Base-by-base conservation (phyloP, 371 early-diverging fungal genomes). In the Syncephalastrum racemosum region DNA sequence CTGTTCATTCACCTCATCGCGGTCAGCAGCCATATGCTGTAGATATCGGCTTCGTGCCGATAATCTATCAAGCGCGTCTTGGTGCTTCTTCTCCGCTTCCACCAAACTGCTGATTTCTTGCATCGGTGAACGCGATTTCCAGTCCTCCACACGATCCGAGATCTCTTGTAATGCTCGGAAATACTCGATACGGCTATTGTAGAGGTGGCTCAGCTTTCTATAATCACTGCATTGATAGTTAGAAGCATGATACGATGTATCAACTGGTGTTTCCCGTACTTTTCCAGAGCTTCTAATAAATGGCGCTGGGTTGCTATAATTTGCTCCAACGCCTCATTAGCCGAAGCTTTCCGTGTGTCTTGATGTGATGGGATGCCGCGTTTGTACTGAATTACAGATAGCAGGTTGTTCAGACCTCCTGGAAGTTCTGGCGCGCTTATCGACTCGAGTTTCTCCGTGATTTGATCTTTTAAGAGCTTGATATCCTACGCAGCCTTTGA, bases 91-190 rank as follows among this genome's bases (percentile, higher is more conserved):
- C n/a, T 57, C 51, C 41, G 70, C 70, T 13, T 63, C 63, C 22
- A 67, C 40, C 14, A 75, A 20, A 6, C 44, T 56, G 14, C 54
- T 23, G 18, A 79, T 64, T 47, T 72, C 70, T 22, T 18, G 25
- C 23, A 54, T 51, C 0, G 80, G 77, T 25, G 70, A 43, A 1
- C 14, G 8, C 18, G 67, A 60, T 46, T 67, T 55, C 60, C 79
- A 70, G 7, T 52, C 65, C 14, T 39, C 25, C 5, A 73, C 64
- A 10, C 68, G 71, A 45, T 85, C 84, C 0, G 86, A 85, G 16
- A 88, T 67, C 1, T 54, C 53, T 60, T 90, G 86, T 2, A 88
- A 71, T 12, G 71, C 68, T 7, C 72, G 65, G 53, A 75, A 88
- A 58, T 85, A 88, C 14, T 71, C 77, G 15, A 84, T 76, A 6